Percentiles rank a stretch among this genome's conserved stretches.
Evolutionary conservation across 805 yeast genomes (phyloP).

Genomic region (Saccharomycopsis malanga): DNA sequence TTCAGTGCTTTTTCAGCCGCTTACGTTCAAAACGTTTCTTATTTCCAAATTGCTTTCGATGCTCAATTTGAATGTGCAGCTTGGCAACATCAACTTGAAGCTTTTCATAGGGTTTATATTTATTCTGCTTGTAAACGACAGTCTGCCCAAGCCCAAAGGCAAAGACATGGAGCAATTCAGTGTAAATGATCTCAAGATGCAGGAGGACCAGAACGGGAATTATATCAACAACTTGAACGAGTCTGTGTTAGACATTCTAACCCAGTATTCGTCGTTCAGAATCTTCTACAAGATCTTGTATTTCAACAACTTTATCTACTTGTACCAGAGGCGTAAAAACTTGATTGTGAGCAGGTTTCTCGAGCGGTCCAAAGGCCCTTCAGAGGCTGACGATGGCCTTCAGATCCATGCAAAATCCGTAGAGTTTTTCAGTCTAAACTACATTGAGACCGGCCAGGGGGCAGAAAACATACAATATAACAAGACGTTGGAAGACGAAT

Average conservation of each 20-base stretch:
- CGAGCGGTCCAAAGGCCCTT: background rate
- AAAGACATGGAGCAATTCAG: conserved; percentile 3
- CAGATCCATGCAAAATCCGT: background rate
- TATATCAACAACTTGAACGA: conserved; percentile 10
- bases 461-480: conserved; percentile 8
- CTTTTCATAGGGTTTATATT: conserved; percentile 21
- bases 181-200: conserved; percentile 12
- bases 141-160: background rate
- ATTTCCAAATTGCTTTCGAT: conserved; percentile 19
- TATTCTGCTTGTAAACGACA: conserved; percentile 8
- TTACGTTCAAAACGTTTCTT: conserved; percentile 9
- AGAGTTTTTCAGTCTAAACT: background rate
- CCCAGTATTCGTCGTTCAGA: conserved; percentile 16
- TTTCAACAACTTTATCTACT: conserved; percentile 16
- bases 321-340: conserved; percentile 4
- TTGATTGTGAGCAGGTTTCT: conserved; percentile 3
- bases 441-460: background rate
- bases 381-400: background rate
- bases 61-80: conserved; percentile 19
- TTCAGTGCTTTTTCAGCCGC: conserved; percentile 11
- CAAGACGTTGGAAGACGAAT: conserved; percentile 7
- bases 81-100: conserved; percentile 20
- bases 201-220: conserved; percentile 20
- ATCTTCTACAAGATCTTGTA: conserved; percentile 21
- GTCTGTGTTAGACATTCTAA: conserved; percentile 14